These are phyloP conservation scores for Coemansia sp. DNA, from an alignment of 192 early-diverging fungal genomes.

Conservation along the genomic window DNA sequence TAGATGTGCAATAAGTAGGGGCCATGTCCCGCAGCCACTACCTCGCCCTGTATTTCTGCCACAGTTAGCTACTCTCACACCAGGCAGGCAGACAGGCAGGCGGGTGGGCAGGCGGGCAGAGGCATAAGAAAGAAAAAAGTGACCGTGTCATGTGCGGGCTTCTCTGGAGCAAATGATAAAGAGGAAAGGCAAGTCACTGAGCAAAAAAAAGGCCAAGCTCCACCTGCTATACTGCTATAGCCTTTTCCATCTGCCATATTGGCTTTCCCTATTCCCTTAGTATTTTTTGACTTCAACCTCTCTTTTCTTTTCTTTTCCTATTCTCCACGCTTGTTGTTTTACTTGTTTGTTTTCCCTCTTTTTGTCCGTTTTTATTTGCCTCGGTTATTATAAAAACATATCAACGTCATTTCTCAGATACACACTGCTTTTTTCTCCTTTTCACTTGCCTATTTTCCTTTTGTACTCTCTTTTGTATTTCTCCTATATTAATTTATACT, in stretches of 20 bases:
- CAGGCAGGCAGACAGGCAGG: too few species aligned
- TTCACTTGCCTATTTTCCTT: neutral
- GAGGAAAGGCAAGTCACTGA: neutral
- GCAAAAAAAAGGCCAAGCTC: neutral
- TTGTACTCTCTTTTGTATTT: neutral
- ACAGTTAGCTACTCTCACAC: too few species aligned
- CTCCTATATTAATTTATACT: neutral
- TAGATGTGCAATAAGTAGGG: too few species aligned
- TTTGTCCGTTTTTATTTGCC: conserved; percentile 10
- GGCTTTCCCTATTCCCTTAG: neutral
- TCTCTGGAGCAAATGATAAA: neutral
- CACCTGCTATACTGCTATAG: too few species aligned
- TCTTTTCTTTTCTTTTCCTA: neutral
- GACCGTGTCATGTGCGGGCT: neutral
- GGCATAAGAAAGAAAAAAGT: neutral
- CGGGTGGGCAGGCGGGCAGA: neutral
- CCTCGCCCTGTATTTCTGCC: neutral
- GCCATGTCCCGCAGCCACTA: too few species aligned
- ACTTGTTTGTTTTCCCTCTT: conserved; percentile 4
- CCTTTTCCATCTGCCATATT: neutral
- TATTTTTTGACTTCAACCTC: neutral
- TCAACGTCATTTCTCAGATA: neutral
- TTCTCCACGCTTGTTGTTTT: neutral
- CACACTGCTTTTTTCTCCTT: neutral
- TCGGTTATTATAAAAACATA: neutral